Base-by-base conservation (phyloP, 352 stramenopile genomes). In the Phytopythium litorale region DNA sequence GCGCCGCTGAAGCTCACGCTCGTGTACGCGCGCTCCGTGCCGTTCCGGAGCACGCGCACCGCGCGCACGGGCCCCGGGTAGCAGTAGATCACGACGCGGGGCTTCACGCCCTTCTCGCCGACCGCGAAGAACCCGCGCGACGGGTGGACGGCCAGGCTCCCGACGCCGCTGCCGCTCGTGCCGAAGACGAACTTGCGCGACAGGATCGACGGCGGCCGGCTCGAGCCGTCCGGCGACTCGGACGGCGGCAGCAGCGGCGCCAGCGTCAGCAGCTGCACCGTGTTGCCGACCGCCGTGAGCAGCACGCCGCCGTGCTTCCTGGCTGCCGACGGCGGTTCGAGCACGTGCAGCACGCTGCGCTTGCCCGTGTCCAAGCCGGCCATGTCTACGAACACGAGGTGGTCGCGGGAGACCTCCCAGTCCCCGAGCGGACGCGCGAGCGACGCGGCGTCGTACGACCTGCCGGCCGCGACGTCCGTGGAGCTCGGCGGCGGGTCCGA, bases 31-130 rank as follows among this genome's bases (percentile, higher is more conserved):
- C 70, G 60, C 62, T 98, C 90, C 0, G 93, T 96, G 30, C 93
- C 92, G 56, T 88, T 87, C 23, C 76, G 69, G 48, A 98, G 67
- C 28, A 97, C 75, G 28, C 86, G 78, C 38, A 70, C 86, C 25
- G 97, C 73, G 0, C 72, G 82, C 25, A 66, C 48, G 16, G 88
- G 63, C 23, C 67, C 71, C 13, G 94, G 94, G 56, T 98, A 98
- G 7, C 75, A 64, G 66, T 97, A 97, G 33, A 98, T 79, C 38
- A 75, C 88, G 38, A 98, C 91, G 48, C 81, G 84, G 2, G 93
- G 92, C 53, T 92, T 89, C 43, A 77, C 67, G 4, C 93, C 92
- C 64, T 97, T 97, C 43, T 96, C 89, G 1, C 83, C 92, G 3
- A 98, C 84, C 2, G 88, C 89, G 64, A 97, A 96, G 65, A 87